Conservation (phyloP, 2,329 filamentous ascomycete genomes). For the Cladosporium sp. region DNA sequence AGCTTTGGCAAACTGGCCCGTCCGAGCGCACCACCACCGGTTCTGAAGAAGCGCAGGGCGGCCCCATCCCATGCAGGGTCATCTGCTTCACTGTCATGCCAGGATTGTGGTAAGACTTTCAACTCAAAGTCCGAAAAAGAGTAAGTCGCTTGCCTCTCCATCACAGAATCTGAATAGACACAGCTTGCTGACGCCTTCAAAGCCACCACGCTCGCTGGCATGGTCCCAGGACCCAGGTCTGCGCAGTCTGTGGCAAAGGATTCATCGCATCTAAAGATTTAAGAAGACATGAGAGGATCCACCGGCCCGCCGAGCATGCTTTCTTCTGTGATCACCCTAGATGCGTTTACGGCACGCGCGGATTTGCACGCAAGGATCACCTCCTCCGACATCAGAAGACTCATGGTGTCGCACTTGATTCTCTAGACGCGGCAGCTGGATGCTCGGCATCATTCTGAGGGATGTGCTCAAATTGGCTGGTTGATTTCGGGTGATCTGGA, state of each 20-base stretch:
- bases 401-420: not conserved
- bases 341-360: not conserved
- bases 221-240: not conserved
- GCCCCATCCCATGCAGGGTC: not conserved
- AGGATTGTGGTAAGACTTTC: not conserved
- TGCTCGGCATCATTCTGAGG: not conserved
- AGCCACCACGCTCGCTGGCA: constrained; percentile 18
- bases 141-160: not conserved
- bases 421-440: not conserved
- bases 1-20: not conserved
- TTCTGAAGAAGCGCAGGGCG: not conserved
- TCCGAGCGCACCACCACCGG: not conserved
- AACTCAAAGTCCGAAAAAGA: not conserved
- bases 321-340: not conserved
- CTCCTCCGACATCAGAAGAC: constrained; percentile 3
- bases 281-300: constrained; percentile 2
- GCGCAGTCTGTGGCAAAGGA: not conserved
- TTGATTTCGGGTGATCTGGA: not conserved
- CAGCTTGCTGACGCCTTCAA: not conserved
- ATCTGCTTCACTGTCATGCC: not conserved
- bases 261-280: constrained; percentile 15
- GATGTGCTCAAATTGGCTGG: no score
- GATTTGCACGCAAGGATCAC: constrained; percentile 12
- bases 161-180: not conserved
- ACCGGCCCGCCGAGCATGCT: not conserved